Evolutionary conservation across 768 basidiomycete genomes (phyloP).

Genomic region (Hysterangium stoloniferum): DNA sequence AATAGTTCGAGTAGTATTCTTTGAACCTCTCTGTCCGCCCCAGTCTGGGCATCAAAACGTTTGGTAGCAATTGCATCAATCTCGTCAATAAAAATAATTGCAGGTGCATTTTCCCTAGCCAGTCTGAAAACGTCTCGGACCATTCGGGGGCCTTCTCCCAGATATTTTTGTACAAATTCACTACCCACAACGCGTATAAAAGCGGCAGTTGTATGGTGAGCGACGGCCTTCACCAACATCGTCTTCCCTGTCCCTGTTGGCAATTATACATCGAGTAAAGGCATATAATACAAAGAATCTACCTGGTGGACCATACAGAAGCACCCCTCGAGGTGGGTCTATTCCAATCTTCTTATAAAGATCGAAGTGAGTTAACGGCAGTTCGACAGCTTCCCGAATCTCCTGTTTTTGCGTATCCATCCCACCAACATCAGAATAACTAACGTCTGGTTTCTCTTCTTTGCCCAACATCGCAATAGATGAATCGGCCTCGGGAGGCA

Average conservation of each 20-base stretch:
- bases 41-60: conserved; percentile 98
- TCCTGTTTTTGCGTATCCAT: conserved; percentile 99
- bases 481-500: conserved; percentile 97
- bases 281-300: conserved; percentile 15
- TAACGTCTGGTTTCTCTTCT: conserved; percentile 92
- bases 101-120: conserved; percentile 92
- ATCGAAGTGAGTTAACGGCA: conserved; percentile 95
- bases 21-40: conserved; percentile 97
- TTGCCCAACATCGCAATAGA: conserved; percentile 91
- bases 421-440: conserved; percentile 92
- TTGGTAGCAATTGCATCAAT: conserved; percentile 99
- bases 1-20: conserved; percentile 94
- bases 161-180: conserved; percentile 99
- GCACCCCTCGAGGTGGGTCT: conserved; percentile 94
- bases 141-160: conserved; percentile 99
- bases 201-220: conserved; percentile 91
- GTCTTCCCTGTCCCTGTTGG: conserved; percentile 88
- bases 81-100: conserved; percentile 99
- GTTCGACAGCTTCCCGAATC: conserved; percentile 95
- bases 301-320: conserved; percentile 97
- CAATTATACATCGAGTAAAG: conserved; percentile 9
- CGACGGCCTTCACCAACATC: conserved; percentile 99
- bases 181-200: conserved; percentile 98
- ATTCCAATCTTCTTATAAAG: conserved; percentile 99
- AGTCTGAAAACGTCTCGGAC: conserved; percentile 98